Evolutionary conservation across 2,329 filamentous ascomycete genomes (phyloP), one percentile per base, ranked within the genome.

Genomic region (Xylariaceae sp.): DNA sequence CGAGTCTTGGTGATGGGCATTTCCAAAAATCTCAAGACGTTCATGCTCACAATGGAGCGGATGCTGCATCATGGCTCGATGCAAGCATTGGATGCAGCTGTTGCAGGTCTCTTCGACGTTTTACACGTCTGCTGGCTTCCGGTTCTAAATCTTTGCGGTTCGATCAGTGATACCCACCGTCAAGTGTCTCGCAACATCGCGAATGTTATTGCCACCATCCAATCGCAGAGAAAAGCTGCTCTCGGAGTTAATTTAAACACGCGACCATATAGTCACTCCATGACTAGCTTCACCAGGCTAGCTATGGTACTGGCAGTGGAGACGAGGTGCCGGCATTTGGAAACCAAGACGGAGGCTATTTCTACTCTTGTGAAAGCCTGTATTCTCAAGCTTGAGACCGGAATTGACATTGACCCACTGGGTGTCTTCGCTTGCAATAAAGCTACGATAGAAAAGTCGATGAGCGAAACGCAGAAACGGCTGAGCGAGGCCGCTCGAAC

Each of bases 1-100:
- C 53, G 56, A 13, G 47, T 49, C 31, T 31, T 62, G 19, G 34
- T 59, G 6, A 45, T 37, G 26, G 55, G 56, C 7, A 54, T 63
- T 8, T 37, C 34, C 19, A 50, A 50, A 39, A 38, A 59, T 39
- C 11, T n/a, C n/a, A n/a, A n/a, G n/a, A 49, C 16, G 34, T 56
- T 7, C 18, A 18, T 9, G 11, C 11, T 11, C 22, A 11, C 22
- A 26, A 26, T 6, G 22, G 11, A 6, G 6, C 17, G 41, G 22
- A 51, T 26, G 51, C n/a, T n/a, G n/a, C n/a, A n/a, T n/a, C n/a
- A n/a, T n/a, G n/a, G n/a, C 16, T 41, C 53, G 15, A 39, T 36
- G 18, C 30, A 38, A 3, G 40, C 45, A 16, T 46, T 42, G 22
- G 50, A 49, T 22, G 42, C 42, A 18, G 19, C 58, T 13, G 18